Evolutionary conservation across 202 grass and related monocot genomes (phyloP), one percentile per base, ranked within the genome.

Genomic region (Zoysia matrella): DNA sequence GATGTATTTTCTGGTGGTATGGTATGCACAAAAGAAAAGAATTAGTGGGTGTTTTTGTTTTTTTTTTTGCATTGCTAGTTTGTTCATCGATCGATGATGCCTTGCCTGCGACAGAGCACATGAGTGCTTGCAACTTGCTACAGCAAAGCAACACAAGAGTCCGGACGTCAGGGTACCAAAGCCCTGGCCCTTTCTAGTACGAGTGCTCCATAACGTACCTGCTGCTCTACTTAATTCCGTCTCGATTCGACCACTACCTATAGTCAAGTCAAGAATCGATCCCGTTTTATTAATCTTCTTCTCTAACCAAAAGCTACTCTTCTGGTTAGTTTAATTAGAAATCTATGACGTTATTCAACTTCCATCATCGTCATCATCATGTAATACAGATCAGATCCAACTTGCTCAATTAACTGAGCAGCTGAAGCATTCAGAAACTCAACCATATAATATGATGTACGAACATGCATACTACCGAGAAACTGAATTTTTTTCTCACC

Each of bases 371-470:
- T 22, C 22, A 22, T 56, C 54, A n/a, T 56, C 57, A 50, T 40
- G 40, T 11, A 40, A 55, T 18, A 30, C 55, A 75, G 46, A 55
- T 41, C 74, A 49, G 75, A 50, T 77, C 75, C 60, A 50, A 64
- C 47, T 14, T 6, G 7, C 8, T 10, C 11, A 8, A 36, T 11
- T 40, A 0, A 40, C 11, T 64, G 30, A 64, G 60, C 3, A 64
- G 4, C 10, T 2, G 47, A 12, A 71, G n/a, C n/a, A 70, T 70
- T 4, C 22, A 22, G 22, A 22, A 22, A 22, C 22, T 22, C 22
- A 22, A 22, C 22, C 22, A 22, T 22, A 22, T 22, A 22, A 22
- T 22, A 58, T 45, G 53, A 45, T 45, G 72, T 54, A 11, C 52
- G 14, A 45, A 41, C 72, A 40, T 58, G 67, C 67, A 6, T 12